Base-by-base conservation (phyloP, 164 flowering plant species). In the Protea cynaroides region DNA sequence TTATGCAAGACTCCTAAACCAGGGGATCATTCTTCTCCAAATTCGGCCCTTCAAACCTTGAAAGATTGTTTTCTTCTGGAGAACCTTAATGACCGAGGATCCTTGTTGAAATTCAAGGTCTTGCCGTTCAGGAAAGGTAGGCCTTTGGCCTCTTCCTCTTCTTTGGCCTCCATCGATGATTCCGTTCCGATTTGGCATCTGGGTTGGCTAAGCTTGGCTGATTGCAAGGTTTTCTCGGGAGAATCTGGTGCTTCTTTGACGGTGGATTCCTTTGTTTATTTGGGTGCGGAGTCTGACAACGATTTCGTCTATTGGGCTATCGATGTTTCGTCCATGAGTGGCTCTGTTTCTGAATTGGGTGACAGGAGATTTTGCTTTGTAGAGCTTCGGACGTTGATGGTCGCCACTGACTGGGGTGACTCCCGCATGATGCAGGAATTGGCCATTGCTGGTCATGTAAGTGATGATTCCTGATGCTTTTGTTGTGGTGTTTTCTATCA, bases 381-480 rank as follows among this genome's bases (percentile, higher is more conserved):
- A 12, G 97, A 93, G 76, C 77, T 94, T 50, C 74, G 94, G 75
- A 90, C 96, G 25, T 70, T 94, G 46, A 94, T 90, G 98, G 95
- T 94, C 59, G 98, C 98, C 0, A 84, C 98, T 14, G 95, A 90
- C 82, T 94, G 97, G 97, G 76, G 81, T 17, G 79, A 90, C 75
- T 63, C 59, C 13, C 23, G n/a, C 1, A 82, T 85, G 11, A 85
- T 90, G 98, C 88, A 75, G 49, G 83, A 94, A 9, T 75, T 94
- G 76, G 93, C 98, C 25, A 72, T 94, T 72, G 98, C 95, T 59
- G 98, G 98, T 55, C 92, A 89, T 82, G 97, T 93, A 73, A 82
- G 94, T 78, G 49, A 21, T 64, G 60, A 14, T 58, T n/a, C 25
- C 13, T 78, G 49, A 25, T 64, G 60, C 21, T 58, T n/a, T 43